Conservation (phyloP, 768 basidiomycete species). For the Filobasidium floriforme region DNA sequence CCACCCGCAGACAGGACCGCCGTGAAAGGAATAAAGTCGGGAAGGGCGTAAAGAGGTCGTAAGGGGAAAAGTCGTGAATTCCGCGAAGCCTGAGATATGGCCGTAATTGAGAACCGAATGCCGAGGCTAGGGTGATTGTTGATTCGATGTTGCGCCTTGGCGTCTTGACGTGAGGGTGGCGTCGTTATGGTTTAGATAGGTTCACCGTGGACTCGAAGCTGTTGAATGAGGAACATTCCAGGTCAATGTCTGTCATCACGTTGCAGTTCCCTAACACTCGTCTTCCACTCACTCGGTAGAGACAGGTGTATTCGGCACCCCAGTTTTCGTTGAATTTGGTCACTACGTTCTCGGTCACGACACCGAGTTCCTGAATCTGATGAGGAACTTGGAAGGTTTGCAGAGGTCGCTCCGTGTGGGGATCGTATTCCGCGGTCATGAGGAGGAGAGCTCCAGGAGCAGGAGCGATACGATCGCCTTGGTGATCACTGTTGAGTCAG, state of each 20-base stretch:
- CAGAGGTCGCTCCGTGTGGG: constrained; percentile 53
- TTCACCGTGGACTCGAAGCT: constrained; percentile 25
- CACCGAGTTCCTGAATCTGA: constrained; percentile 60
- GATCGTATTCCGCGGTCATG: constrained; percentile 61
- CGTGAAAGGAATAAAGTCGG: too few relatives aligned
- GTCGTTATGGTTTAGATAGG: neutral
- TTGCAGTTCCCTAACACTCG: neutral
- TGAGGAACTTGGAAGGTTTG: constrained; percentile 72
- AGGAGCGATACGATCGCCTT: constrained; percentile 8
- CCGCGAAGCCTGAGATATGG: too few relatives aligned
- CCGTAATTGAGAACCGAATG: too few relatives aligned
- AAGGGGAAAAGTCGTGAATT: too few relatives aligned
- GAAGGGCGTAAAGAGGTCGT: too few relatives aligned
- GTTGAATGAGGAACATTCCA: neutral
- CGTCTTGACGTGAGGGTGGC: too few relatives aligned
- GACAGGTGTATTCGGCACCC: constrained; percentile 78
- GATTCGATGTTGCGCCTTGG: too few relatives aligned
- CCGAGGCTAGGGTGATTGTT: too few relatives aligned
- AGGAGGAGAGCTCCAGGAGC: constrained; percentile 52
- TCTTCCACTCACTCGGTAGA: constrained; percentile 50
- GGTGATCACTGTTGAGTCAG: constrained; percentile 13
- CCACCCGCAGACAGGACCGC: too few relatives aligned
- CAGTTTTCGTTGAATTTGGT: constrained; percentile 77
- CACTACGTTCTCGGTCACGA: constrained; percentile 80
- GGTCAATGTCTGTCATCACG: constrained; percentile 11